phyloP scores from a whole-genome alignment of 768 basidiomycete genomes.

The Myochromella boudieri region DNA sequence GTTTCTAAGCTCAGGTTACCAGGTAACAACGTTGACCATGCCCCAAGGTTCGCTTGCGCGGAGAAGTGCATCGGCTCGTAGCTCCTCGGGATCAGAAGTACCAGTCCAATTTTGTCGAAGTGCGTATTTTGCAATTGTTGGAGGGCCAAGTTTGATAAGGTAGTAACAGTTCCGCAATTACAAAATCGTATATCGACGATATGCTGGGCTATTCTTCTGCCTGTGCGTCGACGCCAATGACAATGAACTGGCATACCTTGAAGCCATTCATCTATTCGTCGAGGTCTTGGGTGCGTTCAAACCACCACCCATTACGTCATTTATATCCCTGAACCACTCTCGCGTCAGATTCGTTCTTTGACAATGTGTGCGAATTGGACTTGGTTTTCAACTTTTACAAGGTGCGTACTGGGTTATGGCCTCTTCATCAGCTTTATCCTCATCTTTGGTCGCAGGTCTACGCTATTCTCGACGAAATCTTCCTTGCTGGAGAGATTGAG shows the following conservation, averaged over 20 bases:
- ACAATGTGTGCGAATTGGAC: constrained; percentile 97
- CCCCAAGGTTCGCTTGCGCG: constrained; percentile 81
- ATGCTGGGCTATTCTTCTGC: constrained; percentile 97
- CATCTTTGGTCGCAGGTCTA: constrained; percentile 66
- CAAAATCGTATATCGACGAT: constrained; percentile 96
- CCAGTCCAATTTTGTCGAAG: constrained; percentile 99
- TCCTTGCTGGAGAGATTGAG: constrained; percentile 97
- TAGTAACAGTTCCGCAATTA: constrained; percentile 86
- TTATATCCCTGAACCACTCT: background rate
- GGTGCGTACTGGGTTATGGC: too few species aligned
- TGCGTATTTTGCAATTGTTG: constrained; percentile 32
- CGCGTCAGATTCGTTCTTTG: constrained; percentile 88
- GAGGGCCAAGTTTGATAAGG: constrained; percentile 7
- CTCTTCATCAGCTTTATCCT: background rate
- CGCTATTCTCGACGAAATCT: constrained; percentile 97
- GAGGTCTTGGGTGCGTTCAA: constrained; percentile 82
- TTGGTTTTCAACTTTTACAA: constrained; percentile 99
- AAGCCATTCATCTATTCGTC: constrained; percentile 97
- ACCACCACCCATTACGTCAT: constrained; percentile 1
- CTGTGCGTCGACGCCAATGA: constrained; percentile 98
- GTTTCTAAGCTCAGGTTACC: background rate
- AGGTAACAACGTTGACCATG: constrained; percentile 3
- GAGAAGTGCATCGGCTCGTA: constrained; percentile 94
- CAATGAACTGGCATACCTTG: constrained; percentile 95
- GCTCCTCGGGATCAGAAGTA: constrained; percentile 98